These are phyloP conservation scores for Boletus albobrunnescens DNA, from an alignment of 1,284 basidiomycete genomes.

Conservation along the genomic window DNA sequence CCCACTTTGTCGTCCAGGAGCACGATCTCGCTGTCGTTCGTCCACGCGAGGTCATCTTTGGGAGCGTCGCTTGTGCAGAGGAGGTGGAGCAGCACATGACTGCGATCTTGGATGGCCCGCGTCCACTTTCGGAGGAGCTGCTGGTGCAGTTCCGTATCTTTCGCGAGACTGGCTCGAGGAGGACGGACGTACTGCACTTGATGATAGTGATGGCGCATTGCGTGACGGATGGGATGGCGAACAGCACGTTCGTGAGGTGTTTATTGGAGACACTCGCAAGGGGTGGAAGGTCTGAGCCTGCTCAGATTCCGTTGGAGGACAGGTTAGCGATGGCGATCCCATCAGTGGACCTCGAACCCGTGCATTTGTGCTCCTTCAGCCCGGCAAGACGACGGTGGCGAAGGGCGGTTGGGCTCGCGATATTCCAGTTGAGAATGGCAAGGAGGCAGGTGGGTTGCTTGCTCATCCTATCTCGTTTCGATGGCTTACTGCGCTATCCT, in stretches of 20 bases:
- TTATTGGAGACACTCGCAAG: conserved; percentile 45
- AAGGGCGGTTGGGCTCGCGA: conserved; percentile 41
- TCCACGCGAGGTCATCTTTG: conserved; percentile 10
- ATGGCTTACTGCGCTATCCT: neutral
- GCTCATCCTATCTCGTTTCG: neutral
- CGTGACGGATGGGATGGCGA: conserved; percentile 15
- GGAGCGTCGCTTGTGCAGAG: conserved; percentile 8
- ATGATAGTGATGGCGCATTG: conserved; percentile 17
- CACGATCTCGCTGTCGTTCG: conserved; percentile 11
- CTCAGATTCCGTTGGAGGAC: conserved; percentile 31
- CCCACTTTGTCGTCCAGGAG: conserved; percentile 22
- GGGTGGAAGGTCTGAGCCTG: conserved; percentile 5
- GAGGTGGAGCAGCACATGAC: conserved; percentile 5
- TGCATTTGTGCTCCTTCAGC: conserved; percentile 26
- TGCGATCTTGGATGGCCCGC: conserved; percentile 10
- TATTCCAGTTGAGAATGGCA: conserved; percentile 33
- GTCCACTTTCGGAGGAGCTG: conserved; percentile 22
- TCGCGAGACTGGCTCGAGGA: neutral
- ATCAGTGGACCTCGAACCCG: conserved; percentile 37
- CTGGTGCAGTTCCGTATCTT: conserved; percentile 14
- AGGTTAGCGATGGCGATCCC: conserved; percentile 42
- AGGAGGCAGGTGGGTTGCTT: conserved; percentile 32
- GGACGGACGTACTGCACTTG: conserved; percentile 16
- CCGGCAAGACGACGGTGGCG: conserved; percentile 45
- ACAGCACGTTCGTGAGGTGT: conserved; percentile 17